phyloP scores from a whole-genome alignment of 1,284 basidiomycete genomes.

The Sphagnurus paluster region DNA sequence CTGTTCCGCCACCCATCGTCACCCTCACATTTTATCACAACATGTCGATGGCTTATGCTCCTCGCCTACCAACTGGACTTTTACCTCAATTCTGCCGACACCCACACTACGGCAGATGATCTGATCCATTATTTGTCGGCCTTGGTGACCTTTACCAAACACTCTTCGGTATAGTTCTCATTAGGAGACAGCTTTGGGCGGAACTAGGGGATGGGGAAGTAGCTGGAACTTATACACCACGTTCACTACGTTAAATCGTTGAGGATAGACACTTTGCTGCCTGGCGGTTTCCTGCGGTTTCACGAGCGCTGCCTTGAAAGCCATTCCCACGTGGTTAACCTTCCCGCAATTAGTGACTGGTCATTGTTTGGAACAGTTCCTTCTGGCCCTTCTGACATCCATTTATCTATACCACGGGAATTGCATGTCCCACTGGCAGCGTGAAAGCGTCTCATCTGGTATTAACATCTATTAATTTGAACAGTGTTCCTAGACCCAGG shows the following conservation, averaged over 20 bases:
- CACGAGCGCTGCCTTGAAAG: not conserved
- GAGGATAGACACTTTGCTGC: not conserved
- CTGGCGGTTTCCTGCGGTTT: no score
- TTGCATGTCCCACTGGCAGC: no score
- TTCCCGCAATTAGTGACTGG: no score
- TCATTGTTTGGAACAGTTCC: no score
- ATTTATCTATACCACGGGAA: no score
- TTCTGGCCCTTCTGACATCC: no score
- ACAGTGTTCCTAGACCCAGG: no score
- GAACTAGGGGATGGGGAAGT: no score
- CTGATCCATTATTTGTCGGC: constrained; percentile 2
- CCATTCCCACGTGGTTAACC: not conserved
- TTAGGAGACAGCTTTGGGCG: not conserved
- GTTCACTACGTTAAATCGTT: constrained; percentile 3
- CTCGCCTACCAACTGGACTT: not conserved
- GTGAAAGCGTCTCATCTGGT: no score
- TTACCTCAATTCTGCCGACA: constrained; percentile 2
- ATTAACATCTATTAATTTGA: no score
- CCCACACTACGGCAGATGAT: constrained; percentile 2
- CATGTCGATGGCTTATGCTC: constrained; percentile 5
- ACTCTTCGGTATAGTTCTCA: not conserved
- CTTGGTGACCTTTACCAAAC: not conserved
- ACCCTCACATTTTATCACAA: constrained; percentile 17
- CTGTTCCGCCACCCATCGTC: constrained; percentile 14
- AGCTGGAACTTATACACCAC: not conserved